phyloP scores from a whole-genome alignment of 768 basidiomycete species.

The Brasilioporus rufonigricans region DNA sequence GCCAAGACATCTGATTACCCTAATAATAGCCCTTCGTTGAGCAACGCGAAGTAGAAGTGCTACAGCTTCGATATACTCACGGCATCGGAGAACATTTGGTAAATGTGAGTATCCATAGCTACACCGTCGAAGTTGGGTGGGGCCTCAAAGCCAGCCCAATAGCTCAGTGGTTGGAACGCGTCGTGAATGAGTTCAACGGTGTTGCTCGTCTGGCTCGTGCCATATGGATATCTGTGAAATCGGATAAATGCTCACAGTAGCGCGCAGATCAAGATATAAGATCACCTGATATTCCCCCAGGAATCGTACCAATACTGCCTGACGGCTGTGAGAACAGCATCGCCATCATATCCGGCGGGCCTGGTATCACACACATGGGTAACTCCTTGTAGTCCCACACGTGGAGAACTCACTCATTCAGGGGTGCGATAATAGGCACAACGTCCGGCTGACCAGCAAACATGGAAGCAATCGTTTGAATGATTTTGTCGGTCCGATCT shows the following conservation, averaged over 20 bases:
- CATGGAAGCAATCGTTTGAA: constrained; percentile 59
- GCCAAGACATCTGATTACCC: constrained; percentile 45
- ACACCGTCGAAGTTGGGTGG: constrained; percentile 58
- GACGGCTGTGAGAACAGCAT: constrained; percentile 46
- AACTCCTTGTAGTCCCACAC: background rate
- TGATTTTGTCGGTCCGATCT: constrained; percentile 61
- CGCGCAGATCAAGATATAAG: background rate
- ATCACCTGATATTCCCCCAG: constrained; percentile 68
- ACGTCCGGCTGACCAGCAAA: constrained; percentile 52
- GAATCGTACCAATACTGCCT: constrained; percentile 72
- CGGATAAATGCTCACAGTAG: constrained; percentile 1
- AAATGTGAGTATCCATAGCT: constrained; percentile 77
- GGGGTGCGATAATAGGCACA: constrained; percentile 66
- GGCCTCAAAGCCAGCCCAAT: constrained; percentile 64
- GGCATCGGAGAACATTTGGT: constrained; percentile 65
- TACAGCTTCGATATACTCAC: constrained; percentile 37
- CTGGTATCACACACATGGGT: constrained; percentile 34
- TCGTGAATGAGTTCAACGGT: constrained; percentile 70
- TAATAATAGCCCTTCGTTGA: constrained; percentile 29
- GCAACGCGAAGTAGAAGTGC: background rate
- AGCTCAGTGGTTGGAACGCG: constrained; percentile 72
- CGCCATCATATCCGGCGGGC: constrained; percentile 68
- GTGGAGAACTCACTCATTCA: constrained; percentile 63
- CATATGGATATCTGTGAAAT: constrained; percentile 38
- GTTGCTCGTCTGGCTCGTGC: constrained; percentile 47